Evolutionary conservation across 2,329 filamentous ascomycete species (phyloP).

Genomic region (Leptographium lundbergii): DNA sequence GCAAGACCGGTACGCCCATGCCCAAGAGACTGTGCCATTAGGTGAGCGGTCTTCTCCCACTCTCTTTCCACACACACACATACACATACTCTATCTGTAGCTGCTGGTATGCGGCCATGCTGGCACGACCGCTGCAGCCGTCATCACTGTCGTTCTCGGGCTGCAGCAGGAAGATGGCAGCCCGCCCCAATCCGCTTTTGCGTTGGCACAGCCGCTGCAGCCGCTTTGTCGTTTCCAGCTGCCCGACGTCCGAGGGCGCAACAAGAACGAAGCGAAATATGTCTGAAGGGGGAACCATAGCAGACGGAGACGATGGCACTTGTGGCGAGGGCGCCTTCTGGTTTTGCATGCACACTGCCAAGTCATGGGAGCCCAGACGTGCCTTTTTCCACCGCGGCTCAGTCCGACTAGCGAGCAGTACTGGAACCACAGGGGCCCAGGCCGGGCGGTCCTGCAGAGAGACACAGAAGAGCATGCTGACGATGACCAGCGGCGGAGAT

Average conservation of each 20-base stretch:
- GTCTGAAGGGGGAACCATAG: neutral
- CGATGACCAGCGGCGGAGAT: neutral
- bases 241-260: constrained; percentile 22
- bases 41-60: neutral
- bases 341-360: constrained; percentile 25
- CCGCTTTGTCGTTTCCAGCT: constrained; percentile 17
- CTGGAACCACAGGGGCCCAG: constrained; percentile 21
- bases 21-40: constrained; percentile 19
- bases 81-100: constrained; percentile 31
- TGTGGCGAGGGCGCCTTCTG: neutral
- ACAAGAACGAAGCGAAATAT: constrained; percentile 28
- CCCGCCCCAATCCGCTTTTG: constrained; percentile 12
- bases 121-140: constrained; percentile 12
- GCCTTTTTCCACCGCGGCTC: constrained; percentile 14
- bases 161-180: constrained; percentile 30
- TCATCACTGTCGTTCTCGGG: constrained; percentile 3
- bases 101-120: constrained; percentile 16
- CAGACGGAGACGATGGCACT: too few relatives aligned
- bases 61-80: neutral
- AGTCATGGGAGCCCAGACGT: constrained; percentile 25
- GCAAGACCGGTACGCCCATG: constrained; percentile 27
- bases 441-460: constrained; percentile 23
- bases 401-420: constrained; percentile 14
- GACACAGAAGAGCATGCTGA: constrained; percentile 20
- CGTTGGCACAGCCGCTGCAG: constrained; percentile 23